Percentiles rank a stretch among this genome's conserved stretches.
phyloP scores from a whole-genome alignment of 1,284 basidiomycete species.

The Ceratorhiza oryzae-sativae region DNA sequence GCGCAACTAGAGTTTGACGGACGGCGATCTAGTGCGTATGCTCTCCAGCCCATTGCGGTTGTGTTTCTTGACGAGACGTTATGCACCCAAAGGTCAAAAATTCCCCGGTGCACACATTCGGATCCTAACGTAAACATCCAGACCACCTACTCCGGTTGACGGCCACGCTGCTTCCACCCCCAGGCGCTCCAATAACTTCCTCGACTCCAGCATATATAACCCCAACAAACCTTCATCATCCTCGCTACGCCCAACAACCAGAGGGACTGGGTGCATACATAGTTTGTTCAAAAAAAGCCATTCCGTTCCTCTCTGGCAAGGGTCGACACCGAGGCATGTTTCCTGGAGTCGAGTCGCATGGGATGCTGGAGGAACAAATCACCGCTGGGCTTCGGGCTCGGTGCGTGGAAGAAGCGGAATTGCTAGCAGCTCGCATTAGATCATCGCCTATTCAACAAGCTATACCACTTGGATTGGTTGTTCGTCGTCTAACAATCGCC shows the following conservation, averaged over 20 bases:
- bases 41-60: slow-evolving; percentile 14
- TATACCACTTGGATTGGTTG: slow-evolving; percentile 8
- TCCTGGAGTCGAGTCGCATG: slow-evolving; percentile 15
- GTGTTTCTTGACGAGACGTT: slow-evolving; percentile 26
- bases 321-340: slow-evolving; percentile 28
- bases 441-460: neutral
- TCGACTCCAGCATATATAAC: slow-evolving; percentile 31
- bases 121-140: neutral
- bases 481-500: slow-evolving; percentile 19
- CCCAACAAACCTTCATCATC: slow-evolving; percentile 26
- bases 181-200: neutral
- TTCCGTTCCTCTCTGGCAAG: slow-evolving; percentile 18
- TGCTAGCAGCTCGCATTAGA: slow-evolving; percentile 14
- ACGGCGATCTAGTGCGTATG: slow-evolving; percentile 23
- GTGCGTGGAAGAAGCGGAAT: slow-evolving; percentile 32
- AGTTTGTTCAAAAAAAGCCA: slow-evolving; percentile 22
- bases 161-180: slow-evolving; percentile 7
- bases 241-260: slow-evolving; percentile 22
- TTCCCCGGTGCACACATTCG: neutral
- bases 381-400: slow-evolving; percentile 22
- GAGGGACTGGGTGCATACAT: slow-evolving; percentile 15
- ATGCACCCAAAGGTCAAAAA: slow-evolving; percentile 21
- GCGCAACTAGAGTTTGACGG: neutral
- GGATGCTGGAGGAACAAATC: slow-evolving; percentile 23
- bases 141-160: slow-evolving; percentile 32